phyloP scores from a whole-genome alignment of 1,284 basidiomycete genomes.

The Vanrija sp. region DNA sequence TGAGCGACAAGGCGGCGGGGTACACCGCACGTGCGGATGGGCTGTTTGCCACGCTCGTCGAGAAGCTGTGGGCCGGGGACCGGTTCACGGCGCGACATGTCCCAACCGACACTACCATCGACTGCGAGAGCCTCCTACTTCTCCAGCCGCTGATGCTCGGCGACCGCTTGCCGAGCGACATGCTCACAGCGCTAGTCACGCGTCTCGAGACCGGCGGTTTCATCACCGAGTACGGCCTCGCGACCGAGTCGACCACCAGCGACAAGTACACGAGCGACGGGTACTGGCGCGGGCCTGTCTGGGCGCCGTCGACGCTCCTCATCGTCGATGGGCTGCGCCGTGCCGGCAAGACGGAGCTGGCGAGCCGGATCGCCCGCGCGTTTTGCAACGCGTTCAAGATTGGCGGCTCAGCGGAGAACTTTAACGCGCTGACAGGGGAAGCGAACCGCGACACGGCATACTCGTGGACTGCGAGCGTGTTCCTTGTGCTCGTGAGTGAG shows the following conservation, averaged over 20 bases:
- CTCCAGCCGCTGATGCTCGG: not conserved
- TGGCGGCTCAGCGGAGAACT: slow-evolving; percentile 7
- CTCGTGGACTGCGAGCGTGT: slow-evolving; percentile 3
- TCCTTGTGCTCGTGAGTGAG: not conserved
- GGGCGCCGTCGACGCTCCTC: slow-evolving; percentile 5
- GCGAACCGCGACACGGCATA: slow-evolving; percentile 2
- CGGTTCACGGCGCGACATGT: not conserved
- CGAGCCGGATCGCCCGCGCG: not conserved
- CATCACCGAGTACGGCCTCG: slow-evolving; percentile 1
- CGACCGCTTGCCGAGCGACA: too few relatives aligned
- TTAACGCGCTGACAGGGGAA: slow-evolving; percentile 3
- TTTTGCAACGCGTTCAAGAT: slow-evolving; percentile 1
- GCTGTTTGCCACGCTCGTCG: not conserved
- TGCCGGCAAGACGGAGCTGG: not conserved
- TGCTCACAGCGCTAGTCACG: not conserved
- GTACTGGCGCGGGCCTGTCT: slow-evolving; percentile 4
- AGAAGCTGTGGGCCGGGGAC: slow-evolving; percentile 6
- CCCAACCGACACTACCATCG: not conserved
- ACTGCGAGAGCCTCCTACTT: not conserved
- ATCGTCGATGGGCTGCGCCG: not conserved
- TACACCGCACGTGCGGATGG: not conserved
- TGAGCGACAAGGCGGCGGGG: not conserved
- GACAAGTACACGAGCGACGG: slow-evolving; percentile 4
- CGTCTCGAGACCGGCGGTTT: not conserved
- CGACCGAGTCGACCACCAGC: slow-evolving; percentile 3